These are phyloP conservation scores for Penicillium psychrosexuale DNA, from an alignment of 2,329 filamentous ascomycete genomes.

Conservation along the genomic window DNA sequence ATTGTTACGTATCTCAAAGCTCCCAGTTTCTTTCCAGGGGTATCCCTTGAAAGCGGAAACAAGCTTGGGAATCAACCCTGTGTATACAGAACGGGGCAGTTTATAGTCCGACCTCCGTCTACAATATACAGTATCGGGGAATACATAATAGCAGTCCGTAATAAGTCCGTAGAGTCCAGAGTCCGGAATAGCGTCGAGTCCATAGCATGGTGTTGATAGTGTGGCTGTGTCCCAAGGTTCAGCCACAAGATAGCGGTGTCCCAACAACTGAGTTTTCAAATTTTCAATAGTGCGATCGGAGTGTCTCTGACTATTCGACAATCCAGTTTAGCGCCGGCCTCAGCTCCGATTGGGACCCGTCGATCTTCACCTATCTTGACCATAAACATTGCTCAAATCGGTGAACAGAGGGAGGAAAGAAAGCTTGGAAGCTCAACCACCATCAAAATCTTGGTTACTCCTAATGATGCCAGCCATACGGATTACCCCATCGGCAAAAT, in stretches of 20 bases:
- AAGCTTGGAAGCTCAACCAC: neutral
- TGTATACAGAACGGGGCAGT: too few relatives aligned
- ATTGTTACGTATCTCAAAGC: neutral
- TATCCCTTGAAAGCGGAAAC: neutral
- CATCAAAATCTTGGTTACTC: neutral
- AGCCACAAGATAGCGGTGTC: neutral
- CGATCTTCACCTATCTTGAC: neutral
- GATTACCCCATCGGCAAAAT: neutral
- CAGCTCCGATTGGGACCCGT: neutral
- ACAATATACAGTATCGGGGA: too few relatives aligned
- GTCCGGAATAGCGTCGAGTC: too few relatives aligned
- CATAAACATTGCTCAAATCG: neutral
- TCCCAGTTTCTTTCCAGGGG: neutral
- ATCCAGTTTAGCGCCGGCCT: neutral
- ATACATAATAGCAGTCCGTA: too few relatives aligned
- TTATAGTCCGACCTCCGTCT: too few relatives aligned
- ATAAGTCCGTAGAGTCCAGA: too few relatives aligned
- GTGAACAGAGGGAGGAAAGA: neutral
- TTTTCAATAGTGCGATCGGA: slow-evolving; percentile 19
- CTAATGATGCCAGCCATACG: neutral
- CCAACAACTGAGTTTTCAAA: neutral
- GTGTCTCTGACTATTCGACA: neutral
- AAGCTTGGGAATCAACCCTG: neutral
- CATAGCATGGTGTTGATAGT: neutral
- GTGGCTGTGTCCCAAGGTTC: neutral